Evolutionary conservation across 2,329 filamentous ascomycete species (phyloP).

Genomic region (Calycina herbarum): DNA sequence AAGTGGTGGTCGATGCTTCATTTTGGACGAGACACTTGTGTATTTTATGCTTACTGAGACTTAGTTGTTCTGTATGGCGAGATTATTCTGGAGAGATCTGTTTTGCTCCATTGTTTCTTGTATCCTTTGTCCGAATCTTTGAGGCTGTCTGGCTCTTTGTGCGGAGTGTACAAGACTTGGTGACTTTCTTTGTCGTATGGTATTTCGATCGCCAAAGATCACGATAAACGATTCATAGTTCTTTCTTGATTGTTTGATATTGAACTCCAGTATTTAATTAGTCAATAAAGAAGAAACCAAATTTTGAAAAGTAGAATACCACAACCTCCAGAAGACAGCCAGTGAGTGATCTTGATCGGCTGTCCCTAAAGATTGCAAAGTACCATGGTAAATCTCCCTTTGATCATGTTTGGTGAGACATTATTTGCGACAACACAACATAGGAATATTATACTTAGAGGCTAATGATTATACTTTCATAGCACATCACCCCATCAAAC

Average conservation of each 20-base stretch:
- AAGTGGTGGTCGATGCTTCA: neutral
- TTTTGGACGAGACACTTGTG: neutral
- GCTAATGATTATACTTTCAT: no score
- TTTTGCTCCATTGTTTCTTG: conserved; percentile 3
- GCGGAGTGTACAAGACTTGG: neutral
- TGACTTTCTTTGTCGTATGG: neutral
- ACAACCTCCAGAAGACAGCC: no score
- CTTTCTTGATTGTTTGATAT: neutral
- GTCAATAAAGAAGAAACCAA: no score
- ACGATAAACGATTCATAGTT: neutral
- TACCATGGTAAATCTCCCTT: no score
- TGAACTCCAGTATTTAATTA: no score
- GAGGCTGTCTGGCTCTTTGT: neutral
- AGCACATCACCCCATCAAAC: no score
- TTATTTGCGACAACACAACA: no score
- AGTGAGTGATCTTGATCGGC: no score
- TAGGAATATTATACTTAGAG: no score
- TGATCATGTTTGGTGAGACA: no score
- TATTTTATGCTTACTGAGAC: neutral
- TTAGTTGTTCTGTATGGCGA: neutral
- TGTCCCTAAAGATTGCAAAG: no score
- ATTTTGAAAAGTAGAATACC: no score
- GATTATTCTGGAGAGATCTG: neutral
- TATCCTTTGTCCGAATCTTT: neutral
- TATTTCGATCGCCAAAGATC: neutral